Percentiles rank a stretch among this genome's conserved stretches.
Evolutionary conservation across 176 grass and related monocot genomes (phyloP).

Genomic region (Carex kokanica): DNA sequence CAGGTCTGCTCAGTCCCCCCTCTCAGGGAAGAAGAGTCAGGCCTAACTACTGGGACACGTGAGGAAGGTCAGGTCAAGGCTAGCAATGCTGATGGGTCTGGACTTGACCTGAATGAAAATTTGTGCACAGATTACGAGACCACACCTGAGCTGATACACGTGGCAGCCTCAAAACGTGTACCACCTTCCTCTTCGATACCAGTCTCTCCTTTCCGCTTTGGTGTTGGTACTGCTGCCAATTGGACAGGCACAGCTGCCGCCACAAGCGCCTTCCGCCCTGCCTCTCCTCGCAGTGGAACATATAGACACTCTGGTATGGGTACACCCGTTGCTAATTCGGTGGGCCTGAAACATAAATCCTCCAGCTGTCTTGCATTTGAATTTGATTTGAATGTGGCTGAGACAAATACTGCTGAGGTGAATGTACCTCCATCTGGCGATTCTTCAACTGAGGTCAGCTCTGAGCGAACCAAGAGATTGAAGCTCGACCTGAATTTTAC

Average conservation of each 20-base stretch:
- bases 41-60: conserved; percentile 17
- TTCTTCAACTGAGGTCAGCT: conserved; percentile 36
- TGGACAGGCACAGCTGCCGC: conserved; percentile 41
- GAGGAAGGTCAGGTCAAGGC: conserved; percentile 17
- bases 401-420: conserved; percentile 19
- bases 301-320: background rate
- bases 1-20: conserved; percentile 1
- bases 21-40: conserved; percentile 24
- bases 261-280: conserved; percentile 42
- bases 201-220: conserved; percentile 25
- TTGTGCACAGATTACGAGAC: conserved; percentile 22
- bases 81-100: conserved; percentile 6
- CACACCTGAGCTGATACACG: conserved; percentile 14
- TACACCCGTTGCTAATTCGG: conserved; percentile 1
- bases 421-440: conserved; percentile 5
- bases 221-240: conserved; percentile 25
- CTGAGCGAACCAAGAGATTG: conserved; percentile 17
- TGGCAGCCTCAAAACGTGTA: conserved; percentile 35
- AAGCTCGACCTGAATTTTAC: conserved; percentile 32
- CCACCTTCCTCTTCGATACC: conserved; percentile 20
- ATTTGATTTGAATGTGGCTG: conserved; percentile 38
- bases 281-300: conserved; percentile 20
- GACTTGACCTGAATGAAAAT: conserved; percentile 42
- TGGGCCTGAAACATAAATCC: conserved; percentile 20
- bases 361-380: conserved; percentile 27